Percentiles rank a stretch among this genome's conserved stretches.
These are phyloP conservation scores for Fraxinus sp. DNA, from an alignment of 305 asterid species.

Conservation along the genomic window DNA sequence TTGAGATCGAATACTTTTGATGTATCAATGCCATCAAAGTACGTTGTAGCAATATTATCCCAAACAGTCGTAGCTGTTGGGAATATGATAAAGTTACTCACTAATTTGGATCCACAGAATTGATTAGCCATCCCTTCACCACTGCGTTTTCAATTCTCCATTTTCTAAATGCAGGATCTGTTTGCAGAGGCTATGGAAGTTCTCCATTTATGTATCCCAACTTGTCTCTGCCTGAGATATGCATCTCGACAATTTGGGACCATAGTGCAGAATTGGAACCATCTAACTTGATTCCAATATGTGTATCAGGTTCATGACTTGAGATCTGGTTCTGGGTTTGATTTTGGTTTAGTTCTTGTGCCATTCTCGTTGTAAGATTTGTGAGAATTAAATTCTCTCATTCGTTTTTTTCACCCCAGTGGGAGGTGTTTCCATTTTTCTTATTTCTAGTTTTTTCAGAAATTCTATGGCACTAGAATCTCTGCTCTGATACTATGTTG, in stretches of 20 bases:
- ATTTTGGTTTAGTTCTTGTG: too few species aligned
- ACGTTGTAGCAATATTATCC: neutral
- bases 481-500: too few species aligned
- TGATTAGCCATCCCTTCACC: neutral
- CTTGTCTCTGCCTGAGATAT: neutral
- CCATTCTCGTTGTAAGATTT: too few species aligned
- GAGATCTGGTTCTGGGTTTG: too few species aligned
- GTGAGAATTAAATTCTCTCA: too few species aligned
- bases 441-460: too few species aligned
- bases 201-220: neutral
- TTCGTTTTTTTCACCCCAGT: too few species aligned
- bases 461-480: too few species aligned
- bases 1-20: neutral
- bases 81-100: neutral
- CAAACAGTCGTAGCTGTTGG: neutral
- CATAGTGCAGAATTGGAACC: neutral
- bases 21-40: neutral
- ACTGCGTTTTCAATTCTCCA: neutral
- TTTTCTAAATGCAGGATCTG: neutral
- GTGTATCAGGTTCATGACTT: neutral
- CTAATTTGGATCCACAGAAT: neutral
- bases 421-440: too few species aligned
- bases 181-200: neutral
- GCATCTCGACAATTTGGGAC: constrained; percentile 6
- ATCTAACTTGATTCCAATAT: neutral